Evolutionary conservation across 331 rosid genomes (phyloP).

Genomic region (Rhamnella rubrinervis): DNA sequence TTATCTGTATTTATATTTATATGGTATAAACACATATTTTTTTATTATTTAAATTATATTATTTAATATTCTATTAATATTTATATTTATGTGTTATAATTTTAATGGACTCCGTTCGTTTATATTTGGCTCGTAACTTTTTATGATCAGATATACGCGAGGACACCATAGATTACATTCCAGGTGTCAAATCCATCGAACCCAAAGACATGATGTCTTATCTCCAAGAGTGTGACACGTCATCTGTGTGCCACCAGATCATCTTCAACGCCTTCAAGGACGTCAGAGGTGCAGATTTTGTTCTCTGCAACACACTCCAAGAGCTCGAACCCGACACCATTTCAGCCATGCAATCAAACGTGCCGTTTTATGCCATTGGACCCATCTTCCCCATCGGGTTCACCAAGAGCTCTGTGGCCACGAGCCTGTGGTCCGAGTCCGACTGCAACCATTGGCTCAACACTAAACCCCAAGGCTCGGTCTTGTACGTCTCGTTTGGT

Average conservation of each 20-base stretch:
- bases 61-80: too few species aligned
- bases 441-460: constrained; percentile 67
- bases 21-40: too few species aligned
- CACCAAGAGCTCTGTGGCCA: constrained; percentile 38
- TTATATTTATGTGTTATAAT: too few species aligned
- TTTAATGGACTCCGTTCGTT: too few species aligned
- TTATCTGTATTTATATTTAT: too few species aligned
- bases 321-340: constrained; percentile 32
- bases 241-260: constrained; percentile 45
- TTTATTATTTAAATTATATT: too few species aligned
- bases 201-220: constrained; percentile 54
- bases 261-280: constrained; percentile 43
- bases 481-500: constrained; percentile 57
- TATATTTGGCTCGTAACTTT: too few species aligned
- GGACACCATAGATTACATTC: constrained; percentile 57
- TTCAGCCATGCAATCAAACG: constrained; percentile 27
- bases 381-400: constrained; percentile 54
- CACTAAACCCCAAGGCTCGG: constrained; percentile 46
- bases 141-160: constrained; percentile 33
- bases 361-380: constrained; percentile 51
- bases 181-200: constrained; percentile 51
- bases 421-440: constrained; percentile 64
- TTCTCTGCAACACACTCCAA: constrained; percentile 46
- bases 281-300: constrained; percentile 45
- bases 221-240: constrained; percentile 42